Conservation (phyloP, 345 rosid genomes). For the Citrus hindsii region DNA sequence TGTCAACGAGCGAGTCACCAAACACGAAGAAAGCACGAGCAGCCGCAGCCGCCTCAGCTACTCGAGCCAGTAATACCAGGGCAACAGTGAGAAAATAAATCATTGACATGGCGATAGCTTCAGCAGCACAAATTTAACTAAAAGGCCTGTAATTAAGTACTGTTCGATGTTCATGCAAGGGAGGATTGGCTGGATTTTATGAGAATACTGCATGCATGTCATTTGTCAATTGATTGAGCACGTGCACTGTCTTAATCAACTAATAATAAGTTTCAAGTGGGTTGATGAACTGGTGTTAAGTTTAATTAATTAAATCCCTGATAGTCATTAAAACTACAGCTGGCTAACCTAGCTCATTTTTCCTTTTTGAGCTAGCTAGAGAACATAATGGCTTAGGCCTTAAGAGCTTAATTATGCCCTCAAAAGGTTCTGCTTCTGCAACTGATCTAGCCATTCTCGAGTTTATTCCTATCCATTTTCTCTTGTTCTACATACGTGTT, state of each 20-base stretch:
- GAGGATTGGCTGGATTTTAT: background rate
- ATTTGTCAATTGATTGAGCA: background rate
- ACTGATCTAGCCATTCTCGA: background rate
- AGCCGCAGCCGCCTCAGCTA: constrained; percentile 13
- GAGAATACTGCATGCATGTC: background rate
- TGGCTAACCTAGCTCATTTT: background rate
- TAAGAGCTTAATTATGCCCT: background rate
- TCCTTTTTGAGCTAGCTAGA: too few relatives aligned
- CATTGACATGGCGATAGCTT: background rate
- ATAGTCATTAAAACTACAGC: background rate
- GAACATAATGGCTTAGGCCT: background rate
- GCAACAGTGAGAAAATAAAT: background rate
- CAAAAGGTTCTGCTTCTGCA: background rate
- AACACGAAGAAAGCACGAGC: constrained; percentile 43
- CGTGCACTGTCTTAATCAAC: background rate
- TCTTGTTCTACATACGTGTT: background rate
- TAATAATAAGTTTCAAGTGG: background rate
- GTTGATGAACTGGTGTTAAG: background rate
- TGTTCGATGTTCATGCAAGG: background rate
- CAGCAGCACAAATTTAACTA: too few relatives aligned
- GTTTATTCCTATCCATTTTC: background rate
- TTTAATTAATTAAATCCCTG: background rate
- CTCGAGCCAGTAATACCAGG: constrained; percentile 11
- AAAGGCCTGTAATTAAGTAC: too few relatives aligned
- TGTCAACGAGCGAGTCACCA: constrained; percentile 72